Percentiles rank a stretch among this genome's conserved stretches.
These are phyloP conservation scores for Neofusicoccum sp. DNA, from an alignment of 2,329 filamentous ascomycete genomes.

Conservation along the genomic window DNA sequence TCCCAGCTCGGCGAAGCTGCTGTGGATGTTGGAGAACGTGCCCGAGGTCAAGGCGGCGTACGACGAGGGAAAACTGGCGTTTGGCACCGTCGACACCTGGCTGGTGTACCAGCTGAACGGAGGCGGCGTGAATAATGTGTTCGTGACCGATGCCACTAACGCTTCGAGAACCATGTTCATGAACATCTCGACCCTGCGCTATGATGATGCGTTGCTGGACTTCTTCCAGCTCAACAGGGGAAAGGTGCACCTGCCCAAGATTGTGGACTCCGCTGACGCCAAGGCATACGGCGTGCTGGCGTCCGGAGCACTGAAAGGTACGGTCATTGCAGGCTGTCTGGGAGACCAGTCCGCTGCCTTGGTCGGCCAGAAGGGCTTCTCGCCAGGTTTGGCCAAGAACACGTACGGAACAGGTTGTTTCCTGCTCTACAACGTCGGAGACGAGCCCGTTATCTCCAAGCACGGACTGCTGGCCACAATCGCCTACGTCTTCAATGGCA, in stretches of 20 bases:
- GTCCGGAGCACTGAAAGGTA: slow-evolving; percentile 61
- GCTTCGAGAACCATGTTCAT: slow-evolving; percentile 87
- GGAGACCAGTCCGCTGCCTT: slow-evolving; percentile 79
- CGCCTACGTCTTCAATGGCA: slow-evolving; percentile 72
- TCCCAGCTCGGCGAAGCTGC: slow-evolving; percentile 75
- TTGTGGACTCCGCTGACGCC: slow-evolving; percentile 70
- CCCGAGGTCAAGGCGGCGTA: slow-evolving; percentile 66
- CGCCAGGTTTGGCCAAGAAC: slow-evolving; percentile 75
- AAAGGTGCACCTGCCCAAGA: slow-evolving; percentile 70
- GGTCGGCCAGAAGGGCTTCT: slow-evolving; percentile 79
- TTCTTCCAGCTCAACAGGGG: slow-evolving; percentile 71
- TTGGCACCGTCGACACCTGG: slow-evolving; percentile 82
- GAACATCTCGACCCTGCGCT: slow-evolving; percentile 73
- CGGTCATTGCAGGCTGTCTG: slow-evolving; percentile 70
- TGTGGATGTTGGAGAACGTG: slow-evolving; percentile 72
- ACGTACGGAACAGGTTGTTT: slow-evolving; percentile 84
- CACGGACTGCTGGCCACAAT: slow-evolving; percentile 76
- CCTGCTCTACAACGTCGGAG: slow-evolving; percentile 77
- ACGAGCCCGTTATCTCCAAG: slow-evolving; percentile 73
- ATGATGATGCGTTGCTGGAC: slow-evolving; percentile 67
- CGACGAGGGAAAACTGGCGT: slow-evolving; percentile 67
- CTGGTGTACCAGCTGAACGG: slow-evolving; percentile 76
- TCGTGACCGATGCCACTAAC: slow-evolving; percentile 79
- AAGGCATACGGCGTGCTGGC: slow-evolving; percentile 66
- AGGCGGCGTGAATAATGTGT: slow-evolving; percentile 60